These are phyloP conservation scores for Fusarium phyllophilum DNA, from an alignment of 2,329 filamentous ascomycete genomes.

Conservation along the genomic window DNA sequence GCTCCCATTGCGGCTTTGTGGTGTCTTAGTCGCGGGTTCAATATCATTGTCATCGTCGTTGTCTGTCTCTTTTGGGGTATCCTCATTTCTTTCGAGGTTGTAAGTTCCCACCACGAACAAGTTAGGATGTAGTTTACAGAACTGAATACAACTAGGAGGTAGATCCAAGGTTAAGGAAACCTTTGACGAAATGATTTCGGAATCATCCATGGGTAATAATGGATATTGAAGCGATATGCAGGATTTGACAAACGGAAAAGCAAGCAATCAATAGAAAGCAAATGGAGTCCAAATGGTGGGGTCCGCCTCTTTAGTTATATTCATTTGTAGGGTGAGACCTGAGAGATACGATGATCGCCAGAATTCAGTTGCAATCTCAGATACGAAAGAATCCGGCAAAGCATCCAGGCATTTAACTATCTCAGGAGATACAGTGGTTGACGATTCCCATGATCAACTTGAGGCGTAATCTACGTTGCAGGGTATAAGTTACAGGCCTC, in stretches of 20 bases:
- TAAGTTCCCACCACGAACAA: conserved; percentile 89
- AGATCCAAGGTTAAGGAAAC: conserved; percentile 67
- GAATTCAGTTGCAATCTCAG: background rate
- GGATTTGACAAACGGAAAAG: background rate
- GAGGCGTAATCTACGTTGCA: background rate
- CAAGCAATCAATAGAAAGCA: conserved; percentile 10
- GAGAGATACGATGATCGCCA: background rate
- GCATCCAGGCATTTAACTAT: background rate
- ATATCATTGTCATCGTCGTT: conserved; percentile 40
- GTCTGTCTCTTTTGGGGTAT: conserved; percentile 39
- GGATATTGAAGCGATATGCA: background rate
- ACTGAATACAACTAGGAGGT: conserved; percentile 82
- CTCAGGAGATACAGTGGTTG: background rate
- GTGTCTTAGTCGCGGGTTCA: conserved; percentile 44
- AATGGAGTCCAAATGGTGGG: conserved; percentile 30
- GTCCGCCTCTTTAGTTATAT: background rate
- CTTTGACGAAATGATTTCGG: conserved; percentile 52
- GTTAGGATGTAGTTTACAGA: conserved; percentile 69
- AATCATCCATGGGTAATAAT: conserved; percentile 34
- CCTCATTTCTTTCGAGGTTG: conserved; percentile 68
- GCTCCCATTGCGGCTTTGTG: conserved; percentile 77
- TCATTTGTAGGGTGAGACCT: background rate
- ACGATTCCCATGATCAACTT: background rate
- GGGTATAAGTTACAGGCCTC: conserved; percentile 1
- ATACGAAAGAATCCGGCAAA: background rate